Conservation (phyloP, 2,329 filamentous ascomycete species). For the Cladosporium sphaerospermum region DNA sequence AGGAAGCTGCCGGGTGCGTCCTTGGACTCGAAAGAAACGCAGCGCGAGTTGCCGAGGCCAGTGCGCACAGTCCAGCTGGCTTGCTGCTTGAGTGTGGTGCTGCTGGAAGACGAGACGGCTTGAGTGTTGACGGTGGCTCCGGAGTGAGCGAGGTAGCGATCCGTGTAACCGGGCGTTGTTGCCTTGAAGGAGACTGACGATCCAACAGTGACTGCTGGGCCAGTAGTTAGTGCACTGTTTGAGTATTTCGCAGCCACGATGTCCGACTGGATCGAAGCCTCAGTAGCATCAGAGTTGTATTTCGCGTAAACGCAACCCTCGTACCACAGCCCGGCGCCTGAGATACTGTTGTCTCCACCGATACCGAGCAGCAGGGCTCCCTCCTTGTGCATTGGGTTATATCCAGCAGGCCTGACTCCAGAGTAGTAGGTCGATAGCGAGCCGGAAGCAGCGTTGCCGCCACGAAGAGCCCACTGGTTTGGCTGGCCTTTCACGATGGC, state of each 20-base stretch:
- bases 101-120: conserved; percentile 48
- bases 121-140: conserved; percentile 49
- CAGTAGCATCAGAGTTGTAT: conserved; percentile 55
- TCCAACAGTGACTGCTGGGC: conserved; percentile 43
- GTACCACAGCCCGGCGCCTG: conserved; percentile 49
- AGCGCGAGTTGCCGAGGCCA: conserved; percentile 52
- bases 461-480: conserved; percentile 55
- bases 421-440: conserved; percentile 53
- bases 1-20: conserved; percentile 55
- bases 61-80: conserved; percentile 50
- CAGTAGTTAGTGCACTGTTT: conserved; percentile 42
- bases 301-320: conserved; percentile 60
- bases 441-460: conserved; percentile 50
- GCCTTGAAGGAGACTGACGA: conserved; percentile 48
- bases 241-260: conserved; percentile 56
- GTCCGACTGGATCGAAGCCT: conserved; percentile 45
- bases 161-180: conserved; percentile 50
- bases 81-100: conserved; percentile 44
- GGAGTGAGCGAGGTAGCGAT: conserved; percentile 51
- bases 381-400: conserved; percentile 59
- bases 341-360: conserved; percentile 58
- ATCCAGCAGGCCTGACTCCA: conserved; percentile 51
- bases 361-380: conserved; percentile 64
- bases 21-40: conserved; percentile 55
- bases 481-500: conserved; percentile 51